phyloP scores from a whole-genome alignment of 73 alveolate species.

The Tetrahymena malaccensis region DNA sequence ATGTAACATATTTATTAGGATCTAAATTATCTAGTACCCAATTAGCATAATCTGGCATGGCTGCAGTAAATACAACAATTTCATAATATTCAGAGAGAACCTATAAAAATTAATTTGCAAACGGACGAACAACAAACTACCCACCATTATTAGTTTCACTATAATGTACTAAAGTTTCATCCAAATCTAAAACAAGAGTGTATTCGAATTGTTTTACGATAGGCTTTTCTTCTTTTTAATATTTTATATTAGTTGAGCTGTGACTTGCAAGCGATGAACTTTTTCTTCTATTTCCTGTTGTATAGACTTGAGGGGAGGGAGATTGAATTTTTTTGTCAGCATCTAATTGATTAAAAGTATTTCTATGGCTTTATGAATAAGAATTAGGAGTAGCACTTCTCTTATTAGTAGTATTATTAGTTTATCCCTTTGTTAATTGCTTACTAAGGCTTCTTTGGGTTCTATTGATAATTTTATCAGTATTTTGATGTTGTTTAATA shows the following conservation, averaged over 20 bases:
- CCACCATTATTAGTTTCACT: constrained; percentile 89
- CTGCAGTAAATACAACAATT: constrained; percentile 97
- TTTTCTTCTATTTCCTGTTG: background rate
- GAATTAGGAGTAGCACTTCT: background rate
- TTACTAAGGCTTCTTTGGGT: background rate
- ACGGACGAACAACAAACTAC: constrained; percentile 81
- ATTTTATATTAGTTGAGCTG: background rate
- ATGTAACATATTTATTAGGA: constrained; percentile 53
- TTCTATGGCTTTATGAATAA: background rate
- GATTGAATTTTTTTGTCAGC: background rate
- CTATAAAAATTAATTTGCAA: constrained; percentile 71
- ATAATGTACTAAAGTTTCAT: constrained; percentile 96
- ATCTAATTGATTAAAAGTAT: background rate
- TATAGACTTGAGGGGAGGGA: background rate
- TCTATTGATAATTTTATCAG: background rate
- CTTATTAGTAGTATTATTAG: background rate
- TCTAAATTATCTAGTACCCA: constrained; percentile 87
- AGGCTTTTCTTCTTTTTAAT: background rate
- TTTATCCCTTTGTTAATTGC: background rate
- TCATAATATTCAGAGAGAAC: constrained; percentile 87
- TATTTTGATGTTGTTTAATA: background rate
- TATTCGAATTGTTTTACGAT: constrained; percentile 16
- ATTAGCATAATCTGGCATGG: constrained; percentile 91
- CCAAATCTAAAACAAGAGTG: constrained; percentile 91
- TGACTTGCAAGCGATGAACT: background rate